Conservation (phyloP, 345 rosid genomes). For the Murraya paniculata region DNA sequence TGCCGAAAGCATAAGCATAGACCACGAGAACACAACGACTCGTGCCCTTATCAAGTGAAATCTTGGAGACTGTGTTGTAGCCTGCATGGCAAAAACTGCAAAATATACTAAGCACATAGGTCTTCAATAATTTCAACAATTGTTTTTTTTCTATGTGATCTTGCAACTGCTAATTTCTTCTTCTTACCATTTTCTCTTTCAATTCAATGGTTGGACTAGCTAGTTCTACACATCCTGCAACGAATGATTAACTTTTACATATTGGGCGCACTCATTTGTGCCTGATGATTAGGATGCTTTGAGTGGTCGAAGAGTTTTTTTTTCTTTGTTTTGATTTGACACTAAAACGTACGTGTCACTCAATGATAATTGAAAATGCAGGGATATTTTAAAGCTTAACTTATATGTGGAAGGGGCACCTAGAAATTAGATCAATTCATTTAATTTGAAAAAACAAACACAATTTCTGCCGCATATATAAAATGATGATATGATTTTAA, state of each 20-base stretch:
- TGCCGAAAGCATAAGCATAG: background rate
- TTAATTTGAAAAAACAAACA: too few relatives aligned
- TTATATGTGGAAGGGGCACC: too few relatives aligned
- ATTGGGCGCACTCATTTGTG: background rate
- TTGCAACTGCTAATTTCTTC: background rate
- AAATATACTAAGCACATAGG: background rate
- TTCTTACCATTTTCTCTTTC: too few relatives aligned
- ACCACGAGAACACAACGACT: background rate
- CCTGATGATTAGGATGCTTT: background rate
- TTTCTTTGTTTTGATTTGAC: too few relatives aligned
- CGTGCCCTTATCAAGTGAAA: slow-evolving; percentile 4
- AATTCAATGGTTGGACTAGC: background rate
- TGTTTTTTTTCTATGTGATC: background rate
- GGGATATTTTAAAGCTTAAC: too few relatives aligned
- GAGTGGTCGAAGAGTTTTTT: too few relatives aligned
- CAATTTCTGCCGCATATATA: too few relatives aligned
- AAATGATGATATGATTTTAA: too few relatives aligned
- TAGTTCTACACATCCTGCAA: background rate
- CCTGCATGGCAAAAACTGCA: background rate
- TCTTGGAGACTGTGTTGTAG: slow-evolving; percentile 6
- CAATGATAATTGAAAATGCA: too few relatives aligned
- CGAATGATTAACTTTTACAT: too few relatives aligned
- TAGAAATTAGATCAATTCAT: too few relatives aligned
- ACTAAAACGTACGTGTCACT: too few relatives aligned
- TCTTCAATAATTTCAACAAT: background rate